Percentiles rank a stretch among this genome's conserved stretches.
Evolutionary conservation across 2,329 filamentous ascomycete genomes (phyloP).

Genomic region (Botrytis medusae): DNA sequence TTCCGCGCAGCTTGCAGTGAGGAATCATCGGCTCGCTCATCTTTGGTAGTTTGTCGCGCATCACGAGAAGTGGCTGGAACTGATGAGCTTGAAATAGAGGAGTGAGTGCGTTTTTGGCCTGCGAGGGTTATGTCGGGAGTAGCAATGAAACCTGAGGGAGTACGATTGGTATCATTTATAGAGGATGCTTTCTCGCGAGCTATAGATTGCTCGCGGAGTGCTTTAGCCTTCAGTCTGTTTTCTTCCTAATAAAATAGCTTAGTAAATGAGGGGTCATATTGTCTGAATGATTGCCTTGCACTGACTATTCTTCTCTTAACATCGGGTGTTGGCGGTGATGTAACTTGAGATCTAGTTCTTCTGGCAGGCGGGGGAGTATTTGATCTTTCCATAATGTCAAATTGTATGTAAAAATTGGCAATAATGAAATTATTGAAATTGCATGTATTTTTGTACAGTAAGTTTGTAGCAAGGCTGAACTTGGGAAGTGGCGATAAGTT

Average conservation of each 20-base stretch:
- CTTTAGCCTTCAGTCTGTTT: constrained; percentile 84
- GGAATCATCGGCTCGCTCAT: constrained; percentile 26
- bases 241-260: constrained; percentile 63
- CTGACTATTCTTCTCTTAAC: constrained; percentile 56
- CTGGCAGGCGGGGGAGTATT: constrained; percentile 29
- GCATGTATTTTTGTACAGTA: background rate
- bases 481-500: constrained; percentile 9
- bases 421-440: background rate
- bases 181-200: constrained; percentile 55
- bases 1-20: constrained; percentile 69
- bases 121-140: constrained; percentile 62
- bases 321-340: constrained; percentile 55
- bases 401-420: background rate
- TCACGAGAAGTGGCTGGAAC: constrained; percentile 65
- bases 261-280: background rate
- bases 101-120: constrained; percentile 70
- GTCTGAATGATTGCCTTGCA: constrained; percentile 12
- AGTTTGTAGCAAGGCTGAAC: constrained; percentile 19
- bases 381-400: constrained; percentile 29
- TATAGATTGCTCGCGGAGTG: constrained; percentile 71
- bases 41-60: constrained; percentile 48
- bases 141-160: constrained; percentile 69
- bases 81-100: constrained; percentile 56
- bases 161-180: constrained; percentile 43
- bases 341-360: constrained; percentile 1